Percentiles rank a stretch among this genome's conserved stretches.
phyloP scores from a whole-genome alignment of 2,329 filamentous ascomycete species.

The Lecanicillium sp. region DNA sequence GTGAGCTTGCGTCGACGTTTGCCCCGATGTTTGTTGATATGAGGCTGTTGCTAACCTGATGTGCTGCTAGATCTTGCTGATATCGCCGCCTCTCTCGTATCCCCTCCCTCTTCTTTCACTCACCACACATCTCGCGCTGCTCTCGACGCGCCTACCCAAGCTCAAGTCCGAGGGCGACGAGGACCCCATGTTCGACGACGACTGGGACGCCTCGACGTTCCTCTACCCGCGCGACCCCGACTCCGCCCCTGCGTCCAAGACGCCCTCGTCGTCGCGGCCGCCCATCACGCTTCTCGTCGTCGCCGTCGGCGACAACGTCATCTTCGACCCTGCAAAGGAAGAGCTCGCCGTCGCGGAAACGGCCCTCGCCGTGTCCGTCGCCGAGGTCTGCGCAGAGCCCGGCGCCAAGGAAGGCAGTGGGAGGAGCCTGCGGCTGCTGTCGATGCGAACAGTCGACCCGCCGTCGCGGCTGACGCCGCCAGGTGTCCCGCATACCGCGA shows the following conservation, averaged over 20 bases:
- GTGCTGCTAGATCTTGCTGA: slow-evolving; percentile 71
- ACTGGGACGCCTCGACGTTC: slow-evolving; percentile 79
- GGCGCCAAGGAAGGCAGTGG: slow-evolving; percentile 31
- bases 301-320: slow-evolving; percentile 76
- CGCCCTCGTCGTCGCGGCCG: slow-evolving; percentile 46
- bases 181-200: slow-evolving; percentile 95
- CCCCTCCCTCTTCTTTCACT: slow-evolving; percentile 88
- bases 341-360: slow-evolving; percentile 91
- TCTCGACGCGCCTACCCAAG: slow-evolving; percentile 76
- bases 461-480: slow-evolving; percentile 67
- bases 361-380: slow-evolving; percentile 78
- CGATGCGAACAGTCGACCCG: slow-evolving; percentile 68
- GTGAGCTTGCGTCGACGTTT: slow-evolving; percentile 44
- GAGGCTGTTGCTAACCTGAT: slow-evolving; percentile 11
- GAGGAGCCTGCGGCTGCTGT: slow-evolving; percentile 53
- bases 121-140: slow-evolving; percentile 87
- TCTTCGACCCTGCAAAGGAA: slow-evolving; percentile 88
- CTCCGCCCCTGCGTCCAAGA: background rate
- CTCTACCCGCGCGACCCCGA: slow-evolving; percentile 58
- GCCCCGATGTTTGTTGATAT: background rate
- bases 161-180: slow-evolving; percentile 88
- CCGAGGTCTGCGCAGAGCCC: slow-evolving; percentile 33
- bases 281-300: slow-evolving; percentile 89
- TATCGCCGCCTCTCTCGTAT: slow-evolving; percentile 89
- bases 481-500: slow-evolving; percentile 59